Evolutionary conservation across 139 green algal genomes (phyloP), one percentile per base, ranked within the genome.

Genomic region (Dunaliella primolecta): DNA sequence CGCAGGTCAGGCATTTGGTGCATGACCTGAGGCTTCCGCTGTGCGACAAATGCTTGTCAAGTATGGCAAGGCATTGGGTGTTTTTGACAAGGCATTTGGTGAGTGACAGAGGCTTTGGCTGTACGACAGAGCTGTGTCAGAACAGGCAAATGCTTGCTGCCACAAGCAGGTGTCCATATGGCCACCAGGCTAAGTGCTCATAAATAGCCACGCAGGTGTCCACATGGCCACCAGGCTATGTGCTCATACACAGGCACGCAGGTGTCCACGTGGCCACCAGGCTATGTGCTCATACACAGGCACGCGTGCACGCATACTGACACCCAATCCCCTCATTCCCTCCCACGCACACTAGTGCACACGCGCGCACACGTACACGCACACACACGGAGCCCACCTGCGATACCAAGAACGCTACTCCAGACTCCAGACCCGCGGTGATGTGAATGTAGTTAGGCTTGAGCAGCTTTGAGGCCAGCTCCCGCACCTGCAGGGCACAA

Each of bases 381-480:
- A 64, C 46, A 64, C 46, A 64, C 46, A 64, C 46, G 15, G 46
- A 25, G 37, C 80, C 37, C 38, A 83, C 80, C 34, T 85, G 81
- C 1, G 33, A 71, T 7, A 85, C 35, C 1, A 85, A 64, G 7
- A 1, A 27, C 11, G 34, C 34, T 29, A 64, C 81, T 7, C 81
- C 81, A 1, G 1, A 35, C 70, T 27, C 21, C 2, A 72, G 34
- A 25, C 81, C 81, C 32, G 71, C 81, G 1, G 25, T n/a, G 1
- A 89, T 71, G 2, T 76, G 7, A 0, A 86, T 74, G 33, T 75
- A 74, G 24, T 82, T 36, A 0, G 72, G 83, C 23, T 36, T 55
- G 3, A 89, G 34, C 1, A 72, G 71, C 3, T 83, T 36, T 2
- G 27, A 56, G 7, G 86, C 84, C 79, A 81, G 71, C 1, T 81